A percentile compares a stretch with the other conserved stretches of the same genome.
Evolutionary conservation across 2,329 filamentous ascomycete genomes (phyloP).

Genomic region (Xylogone sp.): DNA sequence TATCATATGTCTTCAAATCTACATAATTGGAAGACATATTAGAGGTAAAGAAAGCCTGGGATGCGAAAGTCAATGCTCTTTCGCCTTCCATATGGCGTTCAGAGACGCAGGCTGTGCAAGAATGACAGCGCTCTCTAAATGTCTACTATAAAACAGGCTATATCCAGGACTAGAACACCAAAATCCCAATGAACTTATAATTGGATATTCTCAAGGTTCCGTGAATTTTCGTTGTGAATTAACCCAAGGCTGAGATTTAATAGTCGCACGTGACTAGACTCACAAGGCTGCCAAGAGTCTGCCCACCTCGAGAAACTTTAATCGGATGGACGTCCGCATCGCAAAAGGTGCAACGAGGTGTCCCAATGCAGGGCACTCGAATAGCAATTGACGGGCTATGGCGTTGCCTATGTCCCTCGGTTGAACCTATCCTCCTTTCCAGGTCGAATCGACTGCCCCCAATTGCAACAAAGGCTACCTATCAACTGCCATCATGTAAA

Average conservation of each 20-base stretch:
- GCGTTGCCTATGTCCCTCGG: conserved; percentile 58
- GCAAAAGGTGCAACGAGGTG: background rate
- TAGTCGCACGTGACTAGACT: conserved; percentile 1
- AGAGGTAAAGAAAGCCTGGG: background rate
- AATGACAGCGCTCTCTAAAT: too few species aligned
- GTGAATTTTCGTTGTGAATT: too few species aligned
- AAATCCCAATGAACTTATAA: too few species aligned
- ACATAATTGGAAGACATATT: background rate
- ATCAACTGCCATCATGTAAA: background rate
- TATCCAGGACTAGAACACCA: too few species aligned
- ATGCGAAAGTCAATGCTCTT: background rate
- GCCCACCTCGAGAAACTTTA: background rate
- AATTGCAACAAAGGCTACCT: conserved; percentile 3
- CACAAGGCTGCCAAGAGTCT: background rate
- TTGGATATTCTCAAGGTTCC: too few species aligned
- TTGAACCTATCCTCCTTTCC: conserved; percentile 37
- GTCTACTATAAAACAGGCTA: too few species aligned
- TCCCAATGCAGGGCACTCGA: conserved; percentile 29
- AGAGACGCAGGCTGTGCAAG: too few species aligned
- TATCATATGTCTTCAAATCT: background rate
- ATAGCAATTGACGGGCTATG: conserved; percentile 54
- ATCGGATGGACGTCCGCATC: background rate
- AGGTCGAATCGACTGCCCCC: conserved; percentile 9
- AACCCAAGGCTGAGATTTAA: background rate
- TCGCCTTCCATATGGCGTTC: background rate